phyloP scores from a whole-genome alignment of 2,329 filamentous ascomycete species.

The Fusarium keratoplasticum region DNA sequence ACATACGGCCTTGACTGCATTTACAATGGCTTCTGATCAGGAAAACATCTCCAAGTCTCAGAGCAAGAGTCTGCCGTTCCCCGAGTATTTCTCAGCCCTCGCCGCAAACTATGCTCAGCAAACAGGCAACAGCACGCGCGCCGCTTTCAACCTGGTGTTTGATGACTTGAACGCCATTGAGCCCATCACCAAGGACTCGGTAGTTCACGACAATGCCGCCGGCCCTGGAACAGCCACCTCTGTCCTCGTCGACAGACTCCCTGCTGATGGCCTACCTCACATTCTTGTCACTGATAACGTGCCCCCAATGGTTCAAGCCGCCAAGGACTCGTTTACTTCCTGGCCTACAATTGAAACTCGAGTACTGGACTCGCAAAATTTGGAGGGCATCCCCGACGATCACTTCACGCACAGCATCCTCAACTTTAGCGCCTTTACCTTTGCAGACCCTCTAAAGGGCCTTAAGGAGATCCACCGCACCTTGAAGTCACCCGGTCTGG shows the following conservation, averaged over 20 bases:
- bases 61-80: conserved; percentile 22
- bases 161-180: conserved; percentile 26
- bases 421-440: conserved; percentile 48
- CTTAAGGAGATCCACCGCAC: conserved; percentile 47
- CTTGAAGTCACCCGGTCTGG: conserved; percentile 43
- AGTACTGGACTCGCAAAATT: conserved; percentile 34
- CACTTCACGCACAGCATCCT: conserved; percentile 44
- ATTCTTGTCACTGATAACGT: conserved; percentile 37
- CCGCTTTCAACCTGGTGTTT: conserved; percentile 33
- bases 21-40: conserved; percentile 8
- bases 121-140: conserved; percentile 45
- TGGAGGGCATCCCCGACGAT: conserved; percentile 30
- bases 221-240: conserved; percentile 48
- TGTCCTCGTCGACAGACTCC: conserved; percentile 32
- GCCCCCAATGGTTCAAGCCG: conserved; percentile 29
- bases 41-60: conserved; percentile 6
- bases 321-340: conserved; percentile 22
- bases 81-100: conserved; percentile 42
- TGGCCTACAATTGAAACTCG: conserved; percentile 15
- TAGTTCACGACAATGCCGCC: conserved; percentile 49
- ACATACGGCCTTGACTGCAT: accelerated
- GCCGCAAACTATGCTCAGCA: conserved; percentile 42
- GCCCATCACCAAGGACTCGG: conserved; percentile 38
- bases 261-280: background rate
- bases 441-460: conserved; percentile 37